Evolutionary conservation across 805 yeast species (phyloP).

Genomic region (Schizosaccharomyces lindneri): DNA sequence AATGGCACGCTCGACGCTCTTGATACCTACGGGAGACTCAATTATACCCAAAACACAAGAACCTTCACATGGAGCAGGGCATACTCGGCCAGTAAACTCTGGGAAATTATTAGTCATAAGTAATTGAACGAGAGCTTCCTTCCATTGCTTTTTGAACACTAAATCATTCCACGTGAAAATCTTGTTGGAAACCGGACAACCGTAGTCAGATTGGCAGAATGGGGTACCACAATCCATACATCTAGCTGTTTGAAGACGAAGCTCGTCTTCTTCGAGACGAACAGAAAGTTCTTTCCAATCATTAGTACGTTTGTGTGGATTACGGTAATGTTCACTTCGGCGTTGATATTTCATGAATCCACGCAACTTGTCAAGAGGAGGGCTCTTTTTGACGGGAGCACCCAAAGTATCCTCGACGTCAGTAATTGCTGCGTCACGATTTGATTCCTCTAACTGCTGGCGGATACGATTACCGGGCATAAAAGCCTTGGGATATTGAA

Average conservation of each 20-base stretch:
- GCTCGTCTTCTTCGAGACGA: constrained; percentile 63
- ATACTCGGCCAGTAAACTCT: constrained; percentile 90
- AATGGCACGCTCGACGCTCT: constrained; percentile 84
- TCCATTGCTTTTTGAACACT: constrained; percentile 86
- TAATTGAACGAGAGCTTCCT: constrained; percentile 70
- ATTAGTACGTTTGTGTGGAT: constrained; percentile 44
- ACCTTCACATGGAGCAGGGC: constrained; percentile 98
- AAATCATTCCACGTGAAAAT: constrained; percentile 96
- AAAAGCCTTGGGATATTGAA: constrained; percentile 11
- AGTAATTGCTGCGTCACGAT: constrained; percentile 36
- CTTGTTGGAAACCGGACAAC: constrained; percentile 90
- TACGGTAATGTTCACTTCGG: constrained; percentile 66
- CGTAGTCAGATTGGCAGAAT: constrained; percentile 92
- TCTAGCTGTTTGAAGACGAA: constrained; percentile 78
- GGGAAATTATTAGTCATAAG: constrained; percentile 96
- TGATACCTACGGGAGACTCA: constrained; percentile 88
- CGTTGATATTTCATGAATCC: constrained; percentile 90
- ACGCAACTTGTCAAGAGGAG: constrained; percentile 47
- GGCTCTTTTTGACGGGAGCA: constrained; percentile 36
- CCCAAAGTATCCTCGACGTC: constrained; percentile 76
- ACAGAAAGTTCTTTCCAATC: constrained; percentile 85
- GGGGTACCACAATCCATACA: constrained; percentile 99
- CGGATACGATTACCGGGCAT: background rate
- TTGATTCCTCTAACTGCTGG: constrained; percentile 16
- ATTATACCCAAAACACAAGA: constrained; percentile 84